These are phyloP conservation scores for Exophiala alcalophila DNA, from an alignment of 2,329 filamentous ascomycete species.

Conservation along the genomic window DNA sequence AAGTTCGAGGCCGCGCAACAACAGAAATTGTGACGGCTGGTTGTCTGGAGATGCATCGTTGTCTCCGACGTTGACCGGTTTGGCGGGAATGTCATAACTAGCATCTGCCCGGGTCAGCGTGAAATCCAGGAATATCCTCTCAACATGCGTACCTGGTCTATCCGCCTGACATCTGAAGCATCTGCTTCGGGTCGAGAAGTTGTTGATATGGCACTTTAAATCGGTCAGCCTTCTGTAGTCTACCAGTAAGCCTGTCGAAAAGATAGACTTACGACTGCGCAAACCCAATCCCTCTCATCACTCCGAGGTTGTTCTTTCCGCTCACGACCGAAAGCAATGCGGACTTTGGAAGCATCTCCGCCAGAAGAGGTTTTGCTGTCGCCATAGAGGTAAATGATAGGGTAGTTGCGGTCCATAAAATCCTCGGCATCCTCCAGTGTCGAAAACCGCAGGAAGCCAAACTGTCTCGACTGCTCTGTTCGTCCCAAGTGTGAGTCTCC, in stretches of 20 bases:
- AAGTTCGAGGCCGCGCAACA: conserved; percentile 68
- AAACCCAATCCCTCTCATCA: conserved; percentile 57
- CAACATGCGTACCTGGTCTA: conserved; percentile 46
- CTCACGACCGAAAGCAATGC: conserved; percentile 54
- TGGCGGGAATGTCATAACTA: conserved; percentile 28
- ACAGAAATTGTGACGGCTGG: conserved; percentile 70
- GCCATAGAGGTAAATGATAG: conserved; percentile 50
- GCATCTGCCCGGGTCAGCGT: conserved; percentile 16
- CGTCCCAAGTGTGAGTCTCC: neutral
- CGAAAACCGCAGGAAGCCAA: conserved; percentile 57
- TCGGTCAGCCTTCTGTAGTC: neutral
- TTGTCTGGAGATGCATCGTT: conserved; percentile 54
- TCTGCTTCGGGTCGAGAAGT: conserved; percentile 54
- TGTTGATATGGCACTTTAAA: conserved; percentile 53
- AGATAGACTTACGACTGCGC: conserved; percentile 33
- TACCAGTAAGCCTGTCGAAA: neutral
- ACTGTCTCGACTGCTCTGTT: conserved; percentile 53
- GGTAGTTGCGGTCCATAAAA: conserved; percentile 55
- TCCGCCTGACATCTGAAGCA: conserved; percentile 60
- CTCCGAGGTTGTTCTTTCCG: conserved; percentile 49
- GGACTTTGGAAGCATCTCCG: conserved; percentile 44
- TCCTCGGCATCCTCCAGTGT: conserved; percentile 48
- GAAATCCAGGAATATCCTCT: conserved; percentile 1
- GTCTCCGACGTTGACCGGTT: conserved; percentile 51
- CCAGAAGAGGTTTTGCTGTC: conserved; percentile 37